A percentile compares a stretch with the other conserved stretches of the same genome.
These are phyloP conservation scores for Salvia splendens DNA, from an alignment of 257 asterid genomes.

Conservation along the genomic window DNA sequence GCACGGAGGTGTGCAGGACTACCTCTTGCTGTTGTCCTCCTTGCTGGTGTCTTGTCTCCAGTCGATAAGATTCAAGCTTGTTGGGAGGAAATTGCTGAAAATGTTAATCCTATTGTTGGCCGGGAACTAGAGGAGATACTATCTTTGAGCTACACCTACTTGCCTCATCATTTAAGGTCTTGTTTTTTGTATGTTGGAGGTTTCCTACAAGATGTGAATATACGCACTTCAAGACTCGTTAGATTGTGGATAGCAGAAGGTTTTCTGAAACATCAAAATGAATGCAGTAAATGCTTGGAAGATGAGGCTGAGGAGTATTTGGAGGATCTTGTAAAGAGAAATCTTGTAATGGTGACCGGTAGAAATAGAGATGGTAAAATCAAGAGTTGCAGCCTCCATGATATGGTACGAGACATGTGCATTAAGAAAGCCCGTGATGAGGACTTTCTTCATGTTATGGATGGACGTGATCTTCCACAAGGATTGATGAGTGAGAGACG, in stretches of 20 bases:
- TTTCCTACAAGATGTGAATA: background rate
- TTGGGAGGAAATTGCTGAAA: constrained; percentile 4
- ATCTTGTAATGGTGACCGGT: constrained; percentile 4
- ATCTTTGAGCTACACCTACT: background rate
- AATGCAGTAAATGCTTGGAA: background rate
- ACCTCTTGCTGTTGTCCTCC: background rate
- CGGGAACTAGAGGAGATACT: constrained; percentile 6
- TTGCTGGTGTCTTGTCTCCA: background rate
- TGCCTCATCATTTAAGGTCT: constrained; percentile 24
- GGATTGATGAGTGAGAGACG: background rate
- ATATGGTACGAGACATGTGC: constrained; percentile 18
- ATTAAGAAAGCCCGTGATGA: constrained; percentile 4
- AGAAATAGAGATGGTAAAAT: constrained; percentile 22
- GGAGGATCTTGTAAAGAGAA: constrained; percentile 26
- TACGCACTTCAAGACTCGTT: background rate
- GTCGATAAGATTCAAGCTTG: background rate
- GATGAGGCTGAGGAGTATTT: constrained; percentile 21
- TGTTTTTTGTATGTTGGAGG: constrained; percentile 13
- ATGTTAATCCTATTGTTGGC: background rate
- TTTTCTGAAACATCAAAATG: background rate
- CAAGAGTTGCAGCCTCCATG: constrained; percentile 24
- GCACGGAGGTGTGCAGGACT: background rate
- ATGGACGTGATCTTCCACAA: background rate
- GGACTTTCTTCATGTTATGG: background rate
- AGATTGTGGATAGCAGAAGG: constrained; percentile 21